These are phyloP conservation scores for Epichloe aotearoae DNA, from an alignment of 2,329 filamentous ascomycete genomes.

Conservation along the genomic window DNA sequence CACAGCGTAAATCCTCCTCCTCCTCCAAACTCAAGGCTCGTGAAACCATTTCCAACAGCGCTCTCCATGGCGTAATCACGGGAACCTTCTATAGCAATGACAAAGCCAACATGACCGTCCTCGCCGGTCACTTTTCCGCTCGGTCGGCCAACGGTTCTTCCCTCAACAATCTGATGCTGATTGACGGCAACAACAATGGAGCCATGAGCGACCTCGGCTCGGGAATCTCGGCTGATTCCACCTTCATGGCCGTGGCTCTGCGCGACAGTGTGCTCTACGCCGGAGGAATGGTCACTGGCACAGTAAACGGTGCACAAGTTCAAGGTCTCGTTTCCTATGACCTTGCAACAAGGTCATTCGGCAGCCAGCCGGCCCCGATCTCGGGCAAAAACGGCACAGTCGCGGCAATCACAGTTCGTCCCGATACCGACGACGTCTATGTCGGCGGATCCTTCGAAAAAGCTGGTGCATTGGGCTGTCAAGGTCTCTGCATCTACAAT, in stretches of 20 bases:
- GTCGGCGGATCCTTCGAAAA: constrained; percentile 76
- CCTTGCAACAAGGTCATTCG: constrained; percentile 49
- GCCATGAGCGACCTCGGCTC: constrained; percentile 55
- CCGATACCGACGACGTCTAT: constrained; percentile 60
- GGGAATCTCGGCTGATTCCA: constrained; percentile 57
- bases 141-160: constrained; percentile 53
- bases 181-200: constrained; percentile 60
- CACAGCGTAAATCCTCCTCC: constrained; percentile 10
- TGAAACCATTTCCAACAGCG: constrained; percentile 24
- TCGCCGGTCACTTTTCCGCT: constrained; percentile 77
- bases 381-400: constrained; percentile 59
- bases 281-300: constrained; percentile 68
- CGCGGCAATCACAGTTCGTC: constrained; percentile 60
- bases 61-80: constrained; percentile 56
- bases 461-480: constrained; percentile 72
- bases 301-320: constrained; percentile 46
- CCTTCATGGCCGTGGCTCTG: constrained; percentile 58
- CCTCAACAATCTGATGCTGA: constrained; percentile 68
- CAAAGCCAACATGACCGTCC: constrained; percentile 66
- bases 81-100: constrained; percentile 64
- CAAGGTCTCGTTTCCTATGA: constrained; percentile 73
- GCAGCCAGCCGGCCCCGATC: constrained; percentile 62
- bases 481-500: constrained; percentile 69
- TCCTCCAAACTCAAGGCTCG: constrained; percentile 32
- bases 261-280: constrained; percentile 60